Conservation (phyloP, 306 rosid genomes). For the Alnus glutinosa region DNA sequence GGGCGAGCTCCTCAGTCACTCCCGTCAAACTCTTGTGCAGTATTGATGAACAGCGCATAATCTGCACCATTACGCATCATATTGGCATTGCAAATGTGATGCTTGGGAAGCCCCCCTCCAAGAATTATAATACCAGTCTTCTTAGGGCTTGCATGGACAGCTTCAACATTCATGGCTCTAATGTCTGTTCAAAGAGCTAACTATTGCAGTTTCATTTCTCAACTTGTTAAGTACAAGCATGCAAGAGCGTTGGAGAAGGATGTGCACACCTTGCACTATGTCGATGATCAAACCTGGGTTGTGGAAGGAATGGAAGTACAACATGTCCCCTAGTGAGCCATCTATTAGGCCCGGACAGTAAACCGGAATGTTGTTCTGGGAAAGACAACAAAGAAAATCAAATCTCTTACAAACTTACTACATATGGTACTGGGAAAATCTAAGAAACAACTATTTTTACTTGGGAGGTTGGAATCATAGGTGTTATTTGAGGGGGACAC, state of each 20-base stretch:
- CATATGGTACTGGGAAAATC: neutral
- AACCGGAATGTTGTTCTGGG: constrained; percentile 87
- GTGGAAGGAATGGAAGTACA: constrained; percentile 84
- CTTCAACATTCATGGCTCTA: constrained; percentile 88
- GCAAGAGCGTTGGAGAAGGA: constrained; percentile 13
- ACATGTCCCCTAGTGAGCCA: constrained; percentile 97
- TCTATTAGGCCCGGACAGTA: constrained; percentile 93
- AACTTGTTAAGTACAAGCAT: constrained; percentile 3
- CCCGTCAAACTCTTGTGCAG: constrained; percentile 95
- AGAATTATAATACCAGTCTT: constrained; percentile 91
- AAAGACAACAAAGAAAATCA: constrained; percentile 21
- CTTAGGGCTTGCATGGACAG: constrained; percentile 81
- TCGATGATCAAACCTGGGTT: constrained; percentile 80
- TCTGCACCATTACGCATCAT: constrained; percentile 99
- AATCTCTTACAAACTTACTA: neutral
- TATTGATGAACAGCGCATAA: constrained; percentile 83
- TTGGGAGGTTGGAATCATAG: neutral
- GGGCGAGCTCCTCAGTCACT: constrained; percentile 96
- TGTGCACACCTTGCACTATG: constrained; percentile 65
- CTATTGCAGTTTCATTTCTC: constrained; percentile 14
- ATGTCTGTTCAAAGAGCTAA: constrained; percentile 62
- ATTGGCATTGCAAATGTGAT: constrained; percentile 99
- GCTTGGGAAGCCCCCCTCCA: constrained; percentile 96
- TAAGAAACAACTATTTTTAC: neutral
- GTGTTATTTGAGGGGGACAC: too few relatives aligned